Evolutionary conservation across 2,329 filamentous ascomycete genomes (phyloP).

Genomic region (Graphium sp.): DNA sequence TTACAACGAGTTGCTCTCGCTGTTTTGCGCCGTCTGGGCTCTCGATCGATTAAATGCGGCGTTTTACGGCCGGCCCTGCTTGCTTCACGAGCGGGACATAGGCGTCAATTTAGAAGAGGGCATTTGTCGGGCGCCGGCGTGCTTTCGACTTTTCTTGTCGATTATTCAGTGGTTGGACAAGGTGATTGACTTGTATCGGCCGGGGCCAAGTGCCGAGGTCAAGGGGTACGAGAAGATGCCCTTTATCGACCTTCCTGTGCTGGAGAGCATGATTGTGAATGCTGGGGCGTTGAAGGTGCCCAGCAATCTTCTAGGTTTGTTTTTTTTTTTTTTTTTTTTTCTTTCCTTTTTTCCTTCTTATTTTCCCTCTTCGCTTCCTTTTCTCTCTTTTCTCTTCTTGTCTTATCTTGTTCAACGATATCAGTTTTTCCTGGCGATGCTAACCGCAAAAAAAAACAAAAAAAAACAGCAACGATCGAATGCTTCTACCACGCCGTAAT

Average conservation of each 20-base stretch:
- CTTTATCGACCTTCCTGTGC: conserved; percentile 35
- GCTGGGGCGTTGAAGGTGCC: conserved; percentile 31
- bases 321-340: too few relatives aligned
- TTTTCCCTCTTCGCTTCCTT: too few relatives aligned
- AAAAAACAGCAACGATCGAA: conserved; percentile 39
- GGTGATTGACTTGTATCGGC: conserved; percentile 43
- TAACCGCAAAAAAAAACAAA: too few relatives aligned
- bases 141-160: conserved; percentile 38
- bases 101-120: conserved; percentile 33
- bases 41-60: conserved; percentile 42
- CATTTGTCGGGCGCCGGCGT: conserved; percentile 30
- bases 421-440: conserved; percentile 2
- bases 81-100: conserved; percentile 44
- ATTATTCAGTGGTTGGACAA: conserved; percentile 38
- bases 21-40: conserved; percentile 44
- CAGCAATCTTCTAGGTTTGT: conserved; percentile 29
- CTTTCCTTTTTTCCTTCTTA: too few relatives aligned
- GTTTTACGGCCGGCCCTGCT: conserved; percentile 39
- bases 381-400: too few relatives aligned
- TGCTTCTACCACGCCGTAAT: conserved; percentile 47
- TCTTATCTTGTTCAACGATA: too few relatives aligned
- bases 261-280: conserved; percentile 39
- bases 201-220: conserved; percentile 22
- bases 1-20: conserved; percentile 24
- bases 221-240: conserved; percentile 23